Evolutionary conservation across 441 rosid species (phyloP), one percentile per base, ranked within the genome.

Genomic region (Euphorbia corollata): DNA sequence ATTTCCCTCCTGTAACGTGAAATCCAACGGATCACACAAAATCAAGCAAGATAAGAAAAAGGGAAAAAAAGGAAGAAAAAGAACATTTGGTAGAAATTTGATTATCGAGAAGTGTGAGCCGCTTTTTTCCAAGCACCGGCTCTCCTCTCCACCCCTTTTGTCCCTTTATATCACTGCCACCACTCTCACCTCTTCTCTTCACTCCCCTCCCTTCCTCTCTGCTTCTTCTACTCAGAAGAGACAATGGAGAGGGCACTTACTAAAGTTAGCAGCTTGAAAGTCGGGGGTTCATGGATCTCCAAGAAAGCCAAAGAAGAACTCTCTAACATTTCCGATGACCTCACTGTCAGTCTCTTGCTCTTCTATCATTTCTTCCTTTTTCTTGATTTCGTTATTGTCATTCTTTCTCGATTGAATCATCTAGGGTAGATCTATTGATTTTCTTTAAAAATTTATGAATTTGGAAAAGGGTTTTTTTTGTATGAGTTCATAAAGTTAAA

Each of bases 181-280:
- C 63, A 63, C 50, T 16, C 19, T 16, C n/a, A 4, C 20, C 8
- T 18, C 20, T 53, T 20, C 11, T n/a, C 54, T 50, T 16, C 18
- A 13, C 53, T 32, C 8, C 9, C 8, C 8, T 47, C n/a, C 23
- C 11, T 3, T 18, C 8, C 10, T 18, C 7, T 19, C 7, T 19
- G 22, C n/a, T 7, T 22, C 8, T 9, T 20, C 58, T 16, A 18
- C 8, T 4, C 30, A 18, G 54, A 48, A 48, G 64, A 65, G 27
- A 32, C 50, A 54, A 90, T 92, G 98, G 98, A 92, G 85, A 92
- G 83, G 66, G 97, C 97, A 19, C 64, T 92, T 13, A 86, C 97
- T 20, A 92, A 82, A 78, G 92, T 88, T 45, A 77, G 76, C 71
- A 87, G 96, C 84, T 81, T 89, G 20, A 89, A 84, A 73, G 83